Evolutionary conservation across 1,284 basidiomycete genomes (phyloP), one percentile per base, ranked within the genome.

Genomic region (Moesziomyces parantarcticus): DNA sequence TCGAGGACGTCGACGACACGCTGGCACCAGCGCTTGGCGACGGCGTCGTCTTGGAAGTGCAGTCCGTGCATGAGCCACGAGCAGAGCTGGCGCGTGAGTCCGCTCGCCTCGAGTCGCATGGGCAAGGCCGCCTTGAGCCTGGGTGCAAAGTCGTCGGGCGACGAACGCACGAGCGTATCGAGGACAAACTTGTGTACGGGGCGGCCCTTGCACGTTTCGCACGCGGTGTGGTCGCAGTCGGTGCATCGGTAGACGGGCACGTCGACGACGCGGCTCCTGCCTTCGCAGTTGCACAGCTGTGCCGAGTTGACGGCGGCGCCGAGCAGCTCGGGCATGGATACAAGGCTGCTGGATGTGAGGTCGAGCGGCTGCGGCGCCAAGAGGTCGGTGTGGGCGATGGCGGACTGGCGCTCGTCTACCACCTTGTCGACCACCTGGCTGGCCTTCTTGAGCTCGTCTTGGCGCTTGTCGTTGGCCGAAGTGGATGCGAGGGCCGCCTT

Each of bases 241-340:
- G 82, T 66, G 83, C 94, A 97, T 16, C 88, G 88, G 52, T 89
- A 88, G 40, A 97, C 86, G 13, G 55, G 44, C 8, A 50, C 46
- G 20, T 88, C 86, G n/a, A 90, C 87, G 7, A 87, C 87, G 75
- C 92, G 90, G 32, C 89, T 88, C 16, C 92, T 90, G 3, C 94
- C 95, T 84, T 97, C 95, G 80, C 94, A 97, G 23, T 88, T 86
- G 81, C 94, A 97, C 25, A 94, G 88, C 22, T 94, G 89, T 4
- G 90, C 87, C 67, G 92, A 94, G 65, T 87, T 87, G 60, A 88
- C 85, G 0, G 94, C 94, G 14, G 88, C 85, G 8, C 84, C 83
- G 29, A 97, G 87, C 16, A 97, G 85, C 87, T 64, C 44, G 6
- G 57, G 58, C 68, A 77, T 66, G 39, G 70, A 67, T 9, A 77